Conservation (phyloP, 352 stramenopile genomes). For the Pythium aquatile region DNA sequence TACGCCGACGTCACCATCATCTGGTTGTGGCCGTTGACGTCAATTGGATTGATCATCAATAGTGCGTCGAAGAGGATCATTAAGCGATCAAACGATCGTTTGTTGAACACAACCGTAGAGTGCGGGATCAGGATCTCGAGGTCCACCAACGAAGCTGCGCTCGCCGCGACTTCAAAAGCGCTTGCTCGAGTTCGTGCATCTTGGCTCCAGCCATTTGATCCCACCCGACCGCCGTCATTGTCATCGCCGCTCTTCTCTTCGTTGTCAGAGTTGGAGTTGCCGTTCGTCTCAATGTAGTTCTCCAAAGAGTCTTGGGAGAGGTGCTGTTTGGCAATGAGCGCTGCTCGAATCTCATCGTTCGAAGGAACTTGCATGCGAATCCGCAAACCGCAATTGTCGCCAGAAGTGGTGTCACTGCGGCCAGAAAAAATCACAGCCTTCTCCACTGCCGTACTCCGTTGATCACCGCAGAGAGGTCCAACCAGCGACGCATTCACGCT, state of each 20-base stretch:
- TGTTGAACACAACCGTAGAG: slow-evolving; percentile 56
- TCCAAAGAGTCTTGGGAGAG: slow-evolving; percentile 72
- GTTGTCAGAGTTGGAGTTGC: slow-evolving; percentile 30
- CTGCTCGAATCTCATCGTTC: slow-evolving; percentile 25
- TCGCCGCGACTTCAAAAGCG: slow-evolving; percentile 56
- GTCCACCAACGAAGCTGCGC: slow-evolving; percentile 51
- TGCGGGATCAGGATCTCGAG: slow-evolving; percentile 60
- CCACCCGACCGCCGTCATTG: slow-evolving; percentile 75
- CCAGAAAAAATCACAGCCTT: slow-evolving; percentile 33
- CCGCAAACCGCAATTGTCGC: slow-evolving; percentile 25
- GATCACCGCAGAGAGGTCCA: slow-evolving; percentile 52
- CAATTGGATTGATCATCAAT: slow-evolving; percentile 86
- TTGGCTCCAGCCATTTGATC: slow-evolving; percentile 79
- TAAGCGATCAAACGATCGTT: slow-evolving; percentile 67
- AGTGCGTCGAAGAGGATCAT: slow-evolving; percentile 85
- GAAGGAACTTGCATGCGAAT: slow-evolving; percentile 27
- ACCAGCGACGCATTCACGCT: slow-evolving; percentile 44
- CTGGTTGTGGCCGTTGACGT: slow-evolving; percentile 80
- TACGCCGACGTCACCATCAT: slow-evolving; percentile 51
- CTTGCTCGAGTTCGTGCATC: slow-evolving; percentile 61
- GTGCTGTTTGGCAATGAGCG: slow-evolving; percentile 45
- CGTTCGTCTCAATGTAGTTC: slow-evolving; percentile 26
- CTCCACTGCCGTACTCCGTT: slow-evolving; percentile 41
- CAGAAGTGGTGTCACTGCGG: slow-evolving; percentile 23
- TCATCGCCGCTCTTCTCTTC: slow-evolving; percentile 65